These are phyloP conservation scores for Chlamydomonas sp. DNA, from an alignment of 139 green algal genomes.

Conservation along the genomic window DNA sequence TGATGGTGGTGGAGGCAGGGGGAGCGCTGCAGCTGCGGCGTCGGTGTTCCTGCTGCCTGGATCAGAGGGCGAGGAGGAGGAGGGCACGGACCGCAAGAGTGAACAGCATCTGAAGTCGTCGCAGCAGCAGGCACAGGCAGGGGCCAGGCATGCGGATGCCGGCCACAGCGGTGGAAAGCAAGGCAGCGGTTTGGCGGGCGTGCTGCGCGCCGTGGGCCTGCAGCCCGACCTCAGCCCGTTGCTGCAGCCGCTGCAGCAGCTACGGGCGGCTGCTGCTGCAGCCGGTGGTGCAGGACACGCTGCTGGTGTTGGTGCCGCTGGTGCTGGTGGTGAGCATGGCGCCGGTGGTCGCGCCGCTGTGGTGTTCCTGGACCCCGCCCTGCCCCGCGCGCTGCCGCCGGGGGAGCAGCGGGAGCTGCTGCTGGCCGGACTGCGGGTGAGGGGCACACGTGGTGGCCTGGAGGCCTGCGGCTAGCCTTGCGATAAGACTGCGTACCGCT, in stretches of 20 bases:
- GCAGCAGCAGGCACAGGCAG: too few relatives aligned
- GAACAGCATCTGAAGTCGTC: too few relatives aligned
- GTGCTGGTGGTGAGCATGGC: neutral
- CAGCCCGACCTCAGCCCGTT: neutral
- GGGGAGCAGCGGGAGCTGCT: constrained; percentile 15
- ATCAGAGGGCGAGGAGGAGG: too few relatives aligned
- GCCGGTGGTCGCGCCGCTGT: neutral
- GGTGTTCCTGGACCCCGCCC: neutral
- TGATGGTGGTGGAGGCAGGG: neutral
- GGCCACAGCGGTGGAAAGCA: too few relatives aligned
- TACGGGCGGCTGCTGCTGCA: neutral
- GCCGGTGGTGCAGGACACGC: neutral
- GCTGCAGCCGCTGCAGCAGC: neutral
- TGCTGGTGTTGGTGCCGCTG: neutral
- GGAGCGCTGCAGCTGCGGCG: neutral
- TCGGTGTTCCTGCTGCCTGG: neutral
- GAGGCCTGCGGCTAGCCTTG: too few relatives aligned
- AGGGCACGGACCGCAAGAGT: too few relatives aligned
- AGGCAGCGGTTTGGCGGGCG: neutral
- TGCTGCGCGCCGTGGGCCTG: neutral
- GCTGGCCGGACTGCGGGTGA: neutral
- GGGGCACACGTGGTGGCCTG: too few relatives aligned
- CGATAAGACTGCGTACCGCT: too few relatives aligned
- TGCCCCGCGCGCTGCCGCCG: neutral
- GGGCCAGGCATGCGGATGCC: too few relatives aligned